These are phyloP conservation scores for Cryptosporidium bovis DNA, from an alignment of 169 alveolate species.

Conservation along the genomic window DNA sequence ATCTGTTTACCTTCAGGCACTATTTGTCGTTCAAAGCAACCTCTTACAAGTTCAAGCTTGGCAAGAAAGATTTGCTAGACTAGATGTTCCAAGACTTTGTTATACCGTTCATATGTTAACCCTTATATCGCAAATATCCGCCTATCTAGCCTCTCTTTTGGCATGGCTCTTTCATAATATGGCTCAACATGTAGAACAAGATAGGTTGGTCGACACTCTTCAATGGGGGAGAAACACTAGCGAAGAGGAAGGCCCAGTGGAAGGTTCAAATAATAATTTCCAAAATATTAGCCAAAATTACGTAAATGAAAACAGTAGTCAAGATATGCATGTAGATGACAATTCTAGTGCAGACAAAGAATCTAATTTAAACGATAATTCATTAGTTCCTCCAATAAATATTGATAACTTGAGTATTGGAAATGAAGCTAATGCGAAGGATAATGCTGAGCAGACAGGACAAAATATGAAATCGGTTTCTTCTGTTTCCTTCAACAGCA, in stretches of 20 bases:
- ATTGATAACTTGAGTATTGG: too few relatives aligned
- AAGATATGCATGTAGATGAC: too few relatives aligned
- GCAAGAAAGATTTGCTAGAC: constrained; percentile 72
- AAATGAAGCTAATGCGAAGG: too few relatives aligned
- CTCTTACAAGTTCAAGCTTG: constrained; percentile 71
- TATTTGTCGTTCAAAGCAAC: constrained; percentile 41
- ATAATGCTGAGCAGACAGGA: too few relatives aligned
- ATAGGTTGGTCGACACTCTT: constrained; percentile 27
- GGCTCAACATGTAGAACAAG: constrained; percentile 71
- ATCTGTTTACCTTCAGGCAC: constrained; percentile 55
- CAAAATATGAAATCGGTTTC: background rate
- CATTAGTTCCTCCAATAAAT: too few relatives aligned
- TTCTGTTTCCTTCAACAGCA: background rate
- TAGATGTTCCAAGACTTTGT: constrained; percentile 65
- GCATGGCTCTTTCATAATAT: constrained; percentile 73
- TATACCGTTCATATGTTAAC: constrained; percentile 58
- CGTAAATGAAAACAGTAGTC: too few relatives aligned
- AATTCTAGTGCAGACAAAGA: too few relatives aligned
- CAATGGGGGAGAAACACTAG: constrained; percentile 38
- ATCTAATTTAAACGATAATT: too few relatives aligned
- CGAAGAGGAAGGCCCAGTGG: background rate
- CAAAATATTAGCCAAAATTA: too few relatives aligned
- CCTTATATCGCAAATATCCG: constrained; percentile 62
- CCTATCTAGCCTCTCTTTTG: constrained; percentile 53
- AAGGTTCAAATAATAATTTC: background rate